Evolutionary conservation across 352 stramenopile genomes (phyloP).

Genomic region (Phytophthora ohioensis): DNA sequence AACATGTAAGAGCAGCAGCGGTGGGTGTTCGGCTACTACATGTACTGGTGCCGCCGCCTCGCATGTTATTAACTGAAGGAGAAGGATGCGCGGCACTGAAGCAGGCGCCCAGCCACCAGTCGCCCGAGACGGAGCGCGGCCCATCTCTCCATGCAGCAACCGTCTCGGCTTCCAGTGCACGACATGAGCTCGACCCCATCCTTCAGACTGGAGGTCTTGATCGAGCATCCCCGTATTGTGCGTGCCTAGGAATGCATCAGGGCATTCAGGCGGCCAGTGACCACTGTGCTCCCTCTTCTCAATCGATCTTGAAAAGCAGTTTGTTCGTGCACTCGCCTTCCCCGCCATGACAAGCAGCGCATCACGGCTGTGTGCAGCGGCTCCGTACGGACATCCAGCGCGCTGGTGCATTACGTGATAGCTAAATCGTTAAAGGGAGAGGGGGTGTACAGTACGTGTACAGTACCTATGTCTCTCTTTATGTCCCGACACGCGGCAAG

Average conservation of each 20-base stretch:
- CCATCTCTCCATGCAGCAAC: slow-evolving; percentile 1
- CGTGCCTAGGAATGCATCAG: slow-evolving; percentile 22
- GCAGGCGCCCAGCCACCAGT: slow-evolving; percentile 9
- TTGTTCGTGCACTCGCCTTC: slow-evolving; percentile 12
- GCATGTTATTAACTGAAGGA: slow-evolving; percentile 26
- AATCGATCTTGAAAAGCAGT: slow-evolving; percentile 17
- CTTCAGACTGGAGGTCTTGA: not conserved
- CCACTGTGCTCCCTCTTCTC: not conserved
- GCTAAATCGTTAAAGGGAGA: not conserved
- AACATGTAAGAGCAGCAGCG: not conserved
- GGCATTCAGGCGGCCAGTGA: not conserved
- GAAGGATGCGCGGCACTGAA: slow-evolving; percentile 31
- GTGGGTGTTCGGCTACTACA: too few relatives aligned
- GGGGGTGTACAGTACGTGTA: not conserved
- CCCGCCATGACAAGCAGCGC: slow-evolving; percentile 22
- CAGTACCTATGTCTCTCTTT: not conserved
- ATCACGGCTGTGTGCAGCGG: slow-evolving; percentile 9
- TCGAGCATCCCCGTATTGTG: slow-evolving; percentile 38
- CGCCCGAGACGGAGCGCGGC: slow-evolving; percentile 4
- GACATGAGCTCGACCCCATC: slow-evolving; percentile 6
- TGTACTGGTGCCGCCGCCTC: slow-evolving; percentile 10
- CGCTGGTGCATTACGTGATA: not conserved
- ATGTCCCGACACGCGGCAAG: too few relatives aligned
- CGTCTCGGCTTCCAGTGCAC: slow-evolving; percentile 24
- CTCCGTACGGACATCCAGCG: slow-evolving; percentile 7